Evolutionary conservation across 345 rosid genomes (phyloP), one percentile per base, ranked within the genome.

Genomic region (Kernera saxatilis): DNA sequence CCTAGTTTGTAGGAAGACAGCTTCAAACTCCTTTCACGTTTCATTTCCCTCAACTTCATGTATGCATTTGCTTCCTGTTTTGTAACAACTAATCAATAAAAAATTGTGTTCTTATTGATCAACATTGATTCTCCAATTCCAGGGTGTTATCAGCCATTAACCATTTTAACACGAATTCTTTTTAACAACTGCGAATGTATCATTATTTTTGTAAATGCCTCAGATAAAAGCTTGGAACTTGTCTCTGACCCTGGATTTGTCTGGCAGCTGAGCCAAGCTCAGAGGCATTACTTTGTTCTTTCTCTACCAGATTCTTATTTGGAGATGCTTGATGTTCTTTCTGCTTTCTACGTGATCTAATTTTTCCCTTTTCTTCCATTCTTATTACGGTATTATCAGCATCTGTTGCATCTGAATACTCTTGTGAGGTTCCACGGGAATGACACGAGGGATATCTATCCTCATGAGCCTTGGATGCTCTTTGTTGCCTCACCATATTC

Each of bases 401-500:
- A 33, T 41, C 62, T 58, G 53, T 37, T 33, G 53, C 60, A 61
- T 57, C 74, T 45, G 49, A 55, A 73, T 13, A 64, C 50, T 75
- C 84, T 67, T 73, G 78, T 18, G 70, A 25, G 59, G 21, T 18
- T 48, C 60, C 32, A 48, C 25, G 49, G 8, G 74, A 26, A 23
- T 70, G 49, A 64, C 15, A 64, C 8, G 23, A 72, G 2, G 26
- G 65, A 41, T 23, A 49, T 56, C 76, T 73, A 67, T 87, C 87
- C 76, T 80, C 82, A 71, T 58, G 77, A 26, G 51, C 56, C 70
- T 60, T 85, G 9, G 81, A 81, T 70, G 40, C 55, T 50, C 71
- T 75, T 62, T 70, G 84, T 48, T 58, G 75, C 40, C 72, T 79
- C 70, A 60, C 32, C 55, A 59, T 74, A 59, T 64, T 2, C 25